These are phyloP conservation scores for Saccharomycopsis schoenii DNA, from an alignment of 805 yeast species.

Conservation along the genomic window DNA sequence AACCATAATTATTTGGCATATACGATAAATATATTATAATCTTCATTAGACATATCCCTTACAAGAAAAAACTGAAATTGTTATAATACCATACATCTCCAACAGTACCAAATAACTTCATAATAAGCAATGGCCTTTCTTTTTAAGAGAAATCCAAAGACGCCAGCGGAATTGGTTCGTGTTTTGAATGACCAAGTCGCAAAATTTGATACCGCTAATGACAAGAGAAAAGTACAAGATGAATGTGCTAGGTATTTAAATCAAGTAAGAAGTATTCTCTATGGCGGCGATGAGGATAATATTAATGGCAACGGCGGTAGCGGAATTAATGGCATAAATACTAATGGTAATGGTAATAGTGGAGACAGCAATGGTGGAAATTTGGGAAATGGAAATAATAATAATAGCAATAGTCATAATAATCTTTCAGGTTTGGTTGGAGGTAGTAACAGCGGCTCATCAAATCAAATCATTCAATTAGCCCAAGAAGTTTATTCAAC, in stretches of 20 bases:
- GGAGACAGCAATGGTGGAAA: background rate
- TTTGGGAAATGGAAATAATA: background rate
- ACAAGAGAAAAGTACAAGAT: slow-evolving; percentile 47
- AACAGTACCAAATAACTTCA: background rate
- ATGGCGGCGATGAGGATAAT: slow-evolving; percentile 58
- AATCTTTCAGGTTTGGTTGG: background rate
- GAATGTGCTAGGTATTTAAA: slow-evolving; percentile 57
- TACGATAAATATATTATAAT: background rate
- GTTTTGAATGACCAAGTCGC: slow-evolving; percentile 63
- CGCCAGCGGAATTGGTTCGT: slow-evolving; percentile 76
- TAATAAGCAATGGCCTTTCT: slow-evolving; percentile 62
- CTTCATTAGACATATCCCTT: background rate
- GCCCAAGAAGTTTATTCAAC: slow-evolving; percentile 71
- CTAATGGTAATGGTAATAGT: background rate
- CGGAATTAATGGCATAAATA: background rate
- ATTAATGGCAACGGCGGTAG: slow-evolving; percentile 28
- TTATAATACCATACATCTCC: too few species aligned
- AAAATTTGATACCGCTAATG: slow-evolving; percentile 41
- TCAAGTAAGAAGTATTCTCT: slow-evolving; percentile 55
- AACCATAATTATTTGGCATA: too few species aligned
- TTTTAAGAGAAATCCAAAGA: slow-evolving; percentile 83
- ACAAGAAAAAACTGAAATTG: background rate
- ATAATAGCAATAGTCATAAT: slow-evolving; percentile 1
- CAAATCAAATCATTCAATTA: slow-evolving; percentile 64
- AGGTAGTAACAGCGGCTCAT: slow-evolving; percentile 19